Conservation (phyloP, 1,284 basidiomycete species). For the Ustilago trichophora region DNA sequence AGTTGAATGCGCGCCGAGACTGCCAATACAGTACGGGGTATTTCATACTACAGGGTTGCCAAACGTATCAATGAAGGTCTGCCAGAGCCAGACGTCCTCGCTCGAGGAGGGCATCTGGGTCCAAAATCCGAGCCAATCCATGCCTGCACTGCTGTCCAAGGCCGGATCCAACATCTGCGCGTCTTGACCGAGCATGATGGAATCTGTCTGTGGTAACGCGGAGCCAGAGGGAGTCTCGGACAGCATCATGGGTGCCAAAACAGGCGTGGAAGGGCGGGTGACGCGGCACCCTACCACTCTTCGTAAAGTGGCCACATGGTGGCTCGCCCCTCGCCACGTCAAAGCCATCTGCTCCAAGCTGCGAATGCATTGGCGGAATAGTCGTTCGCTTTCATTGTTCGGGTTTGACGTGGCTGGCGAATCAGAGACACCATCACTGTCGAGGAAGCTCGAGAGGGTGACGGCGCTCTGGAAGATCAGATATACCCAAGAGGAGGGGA, state of each 20-base stretch:
- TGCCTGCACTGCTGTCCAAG: neutral
- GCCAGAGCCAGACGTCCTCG: slow-evolving; percentile 14
- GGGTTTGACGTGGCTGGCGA: too few species aligned
- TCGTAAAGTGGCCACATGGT: slow-evolving; percentile 19
- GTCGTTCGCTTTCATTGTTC: neutral
- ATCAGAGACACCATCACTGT: too few species aligned
- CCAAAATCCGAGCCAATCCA: slow-evolving; percentile 15
- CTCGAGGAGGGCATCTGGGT: slow-evolving; percentile 13
- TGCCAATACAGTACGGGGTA: too few species aligned
- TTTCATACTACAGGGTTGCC: neutral
- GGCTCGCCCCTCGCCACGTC: slow-evolving; percentile 21
- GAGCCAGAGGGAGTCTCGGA: too few species aligned
- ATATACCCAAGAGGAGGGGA: slow-evolving; percentile 25
- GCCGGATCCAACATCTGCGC: too few species aligned
- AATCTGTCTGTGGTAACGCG: too few species aligned
- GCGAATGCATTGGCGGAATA: slow-evolving; percentile 20
- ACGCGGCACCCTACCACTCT: slow-evolving; percentile 13
- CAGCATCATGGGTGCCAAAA: neutral
- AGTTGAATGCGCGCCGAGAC: too few species aligned
- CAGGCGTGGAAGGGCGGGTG: slow-evolving; percentile 12
- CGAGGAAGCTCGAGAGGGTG: slow-evolving; percentile 19
- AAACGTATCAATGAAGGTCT: slow-evolving; percentile 9
- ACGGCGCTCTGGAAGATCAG: slow-evolving; percentile 30
- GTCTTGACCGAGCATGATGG: too few species aligned
- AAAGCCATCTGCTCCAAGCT: slow-evolving; percentile 12